phyloP scores from a whole-genome alignment of 225 moss, liverwort and hornwort species.

The Physcomitrium patens region DNA sequence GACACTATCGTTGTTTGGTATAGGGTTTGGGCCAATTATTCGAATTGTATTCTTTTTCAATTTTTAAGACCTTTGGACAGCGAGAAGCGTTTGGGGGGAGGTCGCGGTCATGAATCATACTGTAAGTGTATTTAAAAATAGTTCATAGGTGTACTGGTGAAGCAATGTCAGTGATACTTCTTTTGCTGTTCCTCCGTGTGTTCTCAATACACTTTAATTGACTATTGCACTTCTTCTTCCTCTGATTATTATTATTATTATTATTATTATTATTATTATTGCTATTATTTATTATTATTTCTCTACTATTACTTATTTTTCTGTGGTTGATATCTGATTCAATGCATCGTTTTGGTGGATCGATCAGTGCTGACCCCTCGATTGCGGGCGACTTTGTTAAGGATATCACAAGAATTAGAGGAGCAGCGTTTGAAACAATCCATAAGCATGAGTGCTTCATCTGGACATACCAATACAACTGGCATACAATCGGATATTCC shows the following conservation, averaged over 20 bases:
- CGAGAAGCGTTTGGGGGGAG: constrained; percentile 62
- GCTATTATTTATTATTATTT: no score
- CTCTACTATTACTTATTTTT: no score
- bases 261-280: no score
- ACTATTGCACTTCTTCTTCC: no score
- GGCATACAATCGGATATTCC: constrained; percentile 38
- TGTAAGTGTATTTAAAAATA: constrained; percentile 28
- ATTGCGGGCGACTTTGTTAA: constrained; percentile 61
- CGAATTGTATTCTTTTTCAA: constrained; percentile 76
- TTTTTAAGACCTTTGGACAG: constrained; percentile 77
- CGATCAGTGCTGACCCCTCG: constrained; percentile 45
- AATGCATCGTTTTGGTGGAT: constrained; percentile 8
- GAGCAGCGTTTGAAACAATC: constrained; percentile 68
- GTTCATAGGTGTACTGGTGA: background rate
- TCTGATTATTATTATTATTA: no score
- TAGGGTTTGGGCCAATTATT: constrained; percentile 81
- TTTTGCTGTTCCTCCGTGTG: background rate
- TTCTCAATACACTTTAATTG: no score
- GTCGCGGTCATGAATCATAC: constrained; percentile 41
- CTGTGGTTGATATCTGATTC: constrained; percentile 1
- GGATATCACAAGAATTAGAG: constrained; percentile 78
- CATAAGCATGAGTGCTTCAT: constrained; percentile 32
- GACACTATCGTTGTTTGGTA: constrained; percentile 15
- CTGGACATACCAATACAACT: constrained; percentile 31
- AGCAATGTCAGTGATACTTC: background rate